Base-by-base conservation (phyloP, 176 grass and related monocot species). In the Areca catechu region DNA sequence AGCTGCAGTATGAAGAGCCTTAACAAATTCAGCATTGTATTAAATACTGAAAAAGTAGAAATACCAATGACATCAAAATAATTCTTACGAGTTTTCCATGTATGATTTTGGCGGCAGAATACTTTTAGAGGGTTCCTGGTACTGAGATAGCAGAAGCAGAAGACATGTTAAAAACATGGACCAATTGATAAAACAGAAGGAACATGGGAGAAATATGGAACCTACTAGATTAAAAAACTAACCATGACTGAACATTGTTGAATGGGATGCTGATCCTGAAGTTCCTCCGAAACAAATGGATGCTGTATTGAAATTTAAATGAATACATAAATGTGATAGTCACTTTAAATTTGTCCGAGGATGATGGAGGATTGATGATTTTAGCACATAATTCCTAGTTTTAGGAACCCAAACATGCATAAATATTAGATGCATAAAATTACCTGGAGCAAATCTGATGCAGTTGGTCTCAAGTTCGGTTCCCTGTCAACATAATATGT, bases 261-360 rank as follows among this genome's bases (percentile, higher is more conserved):
- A 54, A 71, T 58, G 62, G 64, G 62, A 56, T 82, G 80, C 5
- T 49, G 28, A 43, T 83, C 57, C 3, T 67, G 63, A 17, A 69
- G 55, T 69, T 98, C 78, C 74, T 81, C 84, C 14, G 83, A 92
- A 70, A 98, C 87, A 80, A 98, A 98, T 48, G 87, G 81, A 73
- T 98, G 93, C 93, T 98, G 73, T 49, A 76, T 72, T 15, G 66
- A 74, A 70, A 64, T 28, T 64, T 79, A 69, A 74, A 68, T 23
- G 68, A 71, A 34, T 10, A 9, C 30, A 34, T 1, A 34, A 9
- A 9, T 9, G 7, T 34, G 7, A 7, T 34, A 34, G 30, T 10
- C 30, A 9, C 30, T 5, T 34, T 34, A 34, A 34, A 25, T 34
- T 34, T 34, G 9, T 59, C 57, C 5, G 4, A 59, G 4, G 24